A percentile compares a stretch with the other conserved stretches of the same genome.
These are phyloP conservation scores for Lobosporangium transversale DNA, from an alignment of 192 early-diverging fungal species.

Conservation along the genomic window DNA sequence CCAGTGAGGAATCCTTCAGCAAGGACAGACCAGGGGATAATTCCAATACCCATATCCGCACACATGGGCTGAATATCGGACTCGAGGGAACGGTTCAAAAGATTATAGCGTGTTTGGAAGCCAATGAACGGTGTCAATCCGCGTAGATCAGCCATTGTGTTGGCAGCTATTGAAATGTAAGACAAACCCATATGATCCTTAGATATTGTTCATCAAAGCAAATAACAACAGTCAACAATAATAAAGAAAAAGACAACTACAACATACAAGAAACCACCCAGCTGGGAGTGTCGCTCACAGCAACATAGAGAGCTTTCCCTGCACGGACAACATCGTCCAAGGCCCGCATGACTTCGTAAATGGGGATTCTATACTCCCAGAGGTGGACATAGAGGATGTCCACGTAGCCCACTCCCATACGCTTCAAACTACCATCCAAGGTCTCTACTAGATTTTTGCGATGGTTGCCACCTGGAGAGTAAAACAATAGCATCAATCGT, in stretches of 20 bases:
- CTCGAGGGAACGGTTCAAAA: slow-evolving; percentile 46
- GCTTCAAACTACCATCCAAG: slow-evolving; percentile 63
- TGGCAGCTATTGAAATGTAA: slow-evolving; percentile 29
- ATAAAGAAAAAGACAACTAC: not conserved
- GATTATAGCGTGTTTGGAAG: slow-evolving; percentile 44
- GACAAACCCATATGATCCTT: too few species aligned
- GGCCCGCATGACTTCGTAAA: slow-evolving; percentile 77
- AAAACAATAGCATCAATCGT: not conserved
- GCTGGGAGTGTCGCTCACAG: slow-evolving; percentile 49
- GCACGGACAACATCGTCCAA: slow-evolving; percentile 70
- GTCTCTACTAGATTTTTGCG: slow-evolving; percentile 58
- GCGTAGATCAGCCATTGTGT: slow-evolving; percentile 44
- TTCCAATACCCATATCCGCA: slow-evolving; percentile 43
- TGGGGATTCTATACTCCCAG: slow-evolving; percentile 63
- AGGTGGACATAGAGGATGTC: slow-evolving; percentile 60
- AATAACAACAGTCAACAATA: not conserved
- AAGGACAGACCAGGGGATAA: slow-evolving; percentile 66
- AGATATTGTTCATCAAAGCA: too few species aligned
- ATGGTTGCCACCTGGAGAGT: slow-evolving; percentile 47
- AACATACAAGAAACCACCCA: slow-evolving; percentile 65
- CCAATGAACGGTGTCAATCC: slow-evolving; percentile 45
- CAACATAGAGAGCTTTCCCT: slow-evolving; percentile 73
- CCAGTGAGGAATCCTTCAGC: slow-evolving; percentile 63
- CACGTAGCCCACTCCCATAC: slow-evolving; percentile 57
- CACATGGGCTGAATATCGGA: slow-evolving; percentile 51